Conservation (phyloP, 2,329 filamentous ascomycete genomes). For the Camillea tinctor region DNA sequence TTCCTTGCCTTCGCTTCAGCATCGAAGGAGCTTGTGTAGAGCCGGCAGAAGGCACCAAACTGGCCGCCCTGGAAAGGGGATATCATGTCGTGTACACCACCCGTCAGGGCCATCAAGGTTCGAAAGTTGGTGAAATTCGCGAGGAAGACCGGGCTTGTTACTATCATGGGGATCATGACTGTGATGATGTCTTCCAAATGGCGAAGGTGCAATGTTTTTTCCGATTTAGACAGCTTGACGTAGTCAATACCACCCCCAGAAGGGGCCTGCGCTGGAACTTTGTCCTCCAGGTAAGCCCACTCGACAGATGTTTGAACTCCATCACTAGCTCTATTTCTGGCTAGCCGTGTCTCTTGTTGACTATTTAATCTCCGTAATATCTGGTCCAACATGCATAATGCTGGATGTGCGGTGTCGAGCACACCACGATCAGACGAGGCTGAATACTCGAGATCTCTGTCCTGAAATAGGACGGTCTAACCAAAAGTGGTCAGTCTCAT, state of each 20-base stretch:
- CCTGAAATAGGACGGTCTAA: not conserved
- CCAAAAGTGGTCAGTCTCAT: not conserved
- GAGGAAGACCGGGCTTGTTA: slow-evolving; percentile 12
- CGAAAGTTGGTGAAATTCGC: slow-evolving; percentile 7
- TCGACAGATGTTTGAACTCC: not conserved
- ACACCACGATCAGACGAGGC: not conserved
- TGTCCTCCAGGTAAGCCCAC: not conserved
- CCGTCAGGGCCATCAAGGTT: slow-evolving; percentile 8
- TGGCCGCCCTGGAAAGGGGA: not conserved
- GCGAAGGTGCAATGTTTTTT: not conserved
- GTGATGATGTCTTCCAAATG: slow-evolving; percentile 4
- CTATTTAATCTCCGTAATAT: not conserved
- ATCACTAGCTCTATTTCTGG: not conserved
- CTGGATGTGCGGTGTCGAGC: not conserved
- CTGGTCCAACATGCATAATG: not conserved
- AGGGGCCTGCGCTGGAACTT: not conserved
- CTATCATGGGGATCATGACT: slow-evolving; percentile 14
- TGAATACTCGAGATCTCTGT: not conserved
- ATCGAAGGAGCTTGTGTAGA: not conserved
- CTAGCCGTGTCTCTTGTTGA: not conserved
- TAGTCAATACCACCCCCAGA: not conserved
- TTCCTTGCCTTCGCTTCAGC: not conserved
- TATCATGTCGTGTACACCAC: not conserved
- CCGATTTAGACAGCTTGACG: not conserved
- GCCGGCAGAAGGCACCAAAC: not conserved